Evolutionary conservation across 2,329 filamentous ascomycete genomes (phyloP).

Genomic region (Periconia sp.): DNA sequence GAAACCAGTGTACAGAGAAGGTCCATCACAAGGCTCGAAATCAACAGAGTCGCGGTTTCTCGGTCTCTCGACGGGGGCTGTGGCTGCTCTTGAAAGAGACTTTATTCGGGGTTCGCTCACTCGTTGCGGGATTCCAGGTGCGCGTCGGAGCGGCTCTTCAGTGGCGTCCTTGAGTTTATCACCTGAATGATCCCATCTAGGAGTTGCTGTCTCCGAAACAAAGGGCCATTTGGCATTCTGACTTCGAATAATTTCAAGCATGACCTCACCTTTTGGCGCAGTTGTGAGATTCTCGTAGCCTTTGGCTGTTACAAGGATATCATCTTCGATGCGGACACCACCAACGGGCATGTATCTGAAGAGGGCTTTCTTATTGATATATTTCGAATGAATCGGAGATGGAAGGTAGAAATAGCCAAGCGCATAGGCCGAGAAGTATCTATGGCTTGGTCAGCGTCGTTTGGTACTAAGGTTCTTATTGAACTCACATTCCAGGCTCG

Average conservation of each 20-base stretch:
- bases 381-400: constrained; percentile 73
- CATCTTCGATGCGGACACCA: constrained; percentile 75
- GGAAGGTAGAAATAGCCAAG: constrained; percentile 76
- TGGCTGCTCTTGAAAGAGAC: constrained; percentile 27
- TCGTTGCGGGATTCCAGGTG: constrained; percentile 32
- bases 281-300: constrained; percentile 77
- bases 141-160: constrained; percentile 22
- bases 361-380: constrained; percentile 75
- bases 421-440: constrained; percentile 92
- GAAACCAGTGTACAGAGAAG: constrained; percentile 29
- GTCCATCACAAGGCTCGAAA: constrained; percentile 24
- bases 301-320: constrained; percentile 72
- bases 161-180: background rate
- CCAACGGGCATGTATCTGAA: constrained; percentile 83
- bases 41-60: constrained; percentile 11
- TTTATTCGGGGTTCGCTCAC: constrained; percentile 16
- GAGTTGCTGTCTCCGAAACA: background rate
- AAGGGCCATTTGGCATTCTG: constrained; percentile 13
- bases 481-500: constrained; percentile 57
- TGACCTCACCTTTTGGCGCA: constrained; percentile 70
- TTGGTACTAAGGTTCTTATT: background rate
- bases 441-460: constrained; percentile 51
- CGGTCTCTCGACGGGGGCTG: constrained; percentile 21
- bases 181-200: background rate
- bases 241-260: constrained; percentile 62